Conservation (phyloP, 352 stramenopile species). For the Phytophthora pini region DNA sequence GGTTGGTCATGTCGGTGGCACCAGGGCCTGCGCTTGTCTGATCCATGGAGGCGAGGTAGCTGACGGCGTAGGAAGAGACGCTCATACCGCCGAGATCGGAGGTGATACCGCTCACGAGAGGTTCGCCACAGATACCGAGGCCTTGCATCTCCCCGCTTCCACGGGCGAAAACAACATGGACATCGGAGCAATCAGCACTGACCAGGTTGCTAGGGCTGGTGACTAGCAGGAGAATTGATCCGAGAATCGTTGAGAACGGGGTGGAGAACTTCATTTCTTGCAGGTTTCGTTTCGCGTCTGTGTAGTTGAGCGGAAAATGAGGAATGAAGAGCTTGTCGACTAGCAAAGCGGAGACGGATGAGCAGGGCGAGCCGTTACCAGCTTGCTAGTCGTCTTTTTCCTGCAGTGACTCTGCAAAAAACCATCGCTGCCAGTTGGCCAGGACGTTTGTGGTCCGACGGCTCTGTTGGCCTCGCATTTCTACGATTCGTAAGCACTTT, state of each 20-base stretch:
- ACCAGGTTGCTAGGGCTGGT: neutral
- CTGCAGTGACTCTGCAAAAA: slow-evolving; percentile 1
- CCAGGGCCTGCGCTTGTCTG: slow-evolving; percentile 31
- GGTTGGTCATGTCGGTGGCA: slow-evolving; percentile 44
- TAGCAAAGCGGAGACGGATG: neutral
- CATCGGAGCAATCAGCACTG: slow-evolving; percentile 18
- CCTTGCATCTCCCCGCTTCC: slow-evolving; percentile 22
- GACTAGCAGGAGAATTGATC: neutral
- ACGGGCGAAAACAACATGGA: slow-evolving; percentile 19
- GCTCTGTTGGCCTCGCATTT: neutral
- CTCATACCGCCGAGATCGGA: slow-evolving; percentile 31
- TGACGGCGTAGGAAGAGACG: slow-evolving; percentile 39
- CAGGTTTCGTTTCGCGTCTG: neutral
- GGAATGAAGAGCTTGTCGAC: slow-evolving; percentile 8
- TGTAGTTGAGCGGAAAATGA: slow-evolving; percentile 16
- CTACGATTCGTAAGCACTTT: slow-evolving; percentile 8
- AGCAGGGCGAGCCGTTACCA: slow-evolving; percentile 5
- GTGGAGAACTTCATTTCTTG: neutral
- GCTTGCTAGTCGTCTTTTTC: slow-evolving; percentile 16
- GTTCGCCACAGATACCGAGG: slow-evolving; percentile 33
- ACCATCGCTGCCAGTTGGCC: slow-evolving; percentile 3
- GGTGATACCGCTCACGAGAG: slow-evolving; percentile 33
- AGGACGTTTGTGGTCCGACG: slow-evolving; percentile 13
- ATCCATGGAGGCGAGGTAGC: slow-evolving; percentile 28
- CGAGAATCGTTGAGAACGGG: slow-evolving; percentile 2